A percentile compares a stretch with the other conserved stretches of the same genome.
Evolutionary conservation across 352 stramenopile species (phyloP).

Genomic region (Phytopythium helicoides): DNA sequence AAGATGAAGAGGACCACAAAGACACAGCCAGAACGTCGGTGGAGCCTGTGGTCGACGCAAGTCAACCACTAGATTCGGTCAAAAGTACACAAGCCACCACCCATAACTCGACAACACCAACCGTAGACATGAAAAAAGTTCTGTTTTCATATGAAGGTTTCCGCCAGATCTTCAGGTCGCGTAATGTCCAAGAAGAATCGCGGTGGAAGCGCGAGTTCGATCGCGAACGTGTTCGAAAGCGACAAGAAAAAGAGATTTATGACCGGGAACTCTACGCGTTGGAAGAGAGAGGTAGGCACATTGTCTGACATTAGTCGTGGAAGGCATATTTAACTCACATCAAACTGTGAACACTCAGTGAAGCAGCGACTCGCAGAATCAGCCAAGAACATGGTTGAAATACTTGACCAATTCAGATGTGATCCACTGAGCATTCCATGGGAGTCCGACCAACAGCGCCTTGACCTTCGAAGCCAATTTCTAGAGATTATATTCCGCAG

Average conservation of each 20-base stretch:
- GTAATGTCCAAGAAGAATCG: slow-evolving; percentile 37
- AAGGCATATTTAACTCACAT: neutral
- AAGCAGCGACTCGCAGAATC: slow-evolving; percentile 67
- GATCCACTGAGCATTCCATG: slow-evolving; percentile 55
- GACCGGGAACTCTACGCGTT: slow-evolving; percentile 54
- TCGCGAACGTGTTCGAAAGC: slow-evolving; percentile 44
- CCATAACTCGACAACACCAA: neutral
- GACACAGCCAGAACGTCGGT: neutral
- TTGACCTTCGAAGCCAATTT: slow-evolving; percentile 48
- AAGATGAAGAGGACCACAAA: slow-evolving; percentile 8
- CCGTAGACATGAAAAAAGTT: slow-evolving; percentile 7
- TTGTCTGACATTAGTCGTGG: neutral
- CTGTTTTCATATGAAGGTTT: slow-evolving; percentile 67
- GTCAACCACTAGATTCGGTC: neutral
- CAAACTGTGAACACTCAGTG: slow-evolving; percentile 21
- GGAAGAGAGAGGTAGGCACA: slow-evolving; percentile 57
- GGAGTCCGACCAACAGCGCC: slow-evolving; percentile 42
- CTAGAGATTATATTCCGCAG: slow-evolving; percentile 68
- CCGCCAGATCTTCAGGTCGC: slow-evolving; percentile 58
- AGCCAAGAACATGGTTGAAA: slow-evolving; percentile 68
- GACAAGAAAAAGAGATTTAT: slow-evolving; percentile 74
- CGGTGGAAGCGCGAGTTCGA: slow-evolving; percentile 74
- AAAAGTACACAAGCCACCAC: too few relatives aligned
- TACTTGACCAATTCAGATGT: slow-evolving; percentile 52
- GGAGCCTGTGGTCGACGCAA: neutral